These are phyloP conservation scores for Cercospora sesami DNA, from an alignment of 2,329 filamentous ascomycete species.

Conservation along the genomic window DNA sequence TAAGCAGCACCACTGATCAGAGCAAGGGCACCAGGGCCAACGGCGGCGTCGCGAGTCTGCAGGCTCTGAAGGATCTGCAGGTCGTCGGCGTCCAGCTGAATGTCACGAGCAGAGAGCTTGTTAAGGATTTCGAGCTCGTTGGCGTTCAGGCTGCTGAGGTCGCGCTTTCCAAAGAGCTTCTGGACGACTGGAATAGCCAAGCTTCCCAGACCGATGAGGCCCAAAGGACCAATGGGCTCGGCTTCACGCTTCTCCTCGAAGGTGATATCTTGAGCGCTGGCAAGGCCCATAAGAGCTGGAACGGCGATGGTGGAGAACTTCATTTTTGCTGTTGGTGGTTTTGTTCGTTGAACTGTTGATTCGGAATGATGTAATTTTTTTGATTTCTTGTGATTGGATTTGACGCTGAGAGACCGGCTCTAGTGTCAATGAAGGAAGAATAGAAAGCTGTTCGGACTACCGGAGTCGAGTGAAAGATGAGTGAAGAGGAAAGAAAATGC, in stretches of 20 bases:
- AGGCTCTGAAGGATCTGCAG: not conserved
- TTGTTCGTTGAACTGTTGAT: not conserved
- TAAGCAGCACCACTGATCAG: not conserved
- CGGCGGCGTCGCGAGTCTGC: not conserved
- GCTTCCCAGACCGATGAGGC: not conserved
- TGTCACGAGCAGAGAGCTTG: not conserved
- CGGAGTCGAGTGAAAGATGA: constrained; percentile 1
- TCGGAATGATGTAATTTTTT: not conserved
- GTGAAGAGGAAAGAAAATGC: not conserved
- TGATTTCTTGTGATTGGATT: not conserved
- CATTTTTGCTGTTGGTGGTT: constrained; percentile 3
- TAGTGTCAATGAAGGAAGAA: constrained; percentile 1
- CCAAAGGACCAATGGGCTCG: not conserved
- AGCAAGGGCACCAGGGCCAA: not conserved
- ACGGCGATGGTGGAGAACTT: not conserved
- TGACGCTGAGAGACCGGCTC: constrained; percentile 6
- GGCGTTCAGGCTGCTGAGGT: not conserved
- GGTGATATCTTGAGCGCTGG: not conserved
- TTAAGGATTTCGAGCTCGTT: too few relatives aligned
- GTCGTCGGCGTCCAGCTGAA: not conserved
- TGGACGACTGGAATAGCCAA: not conserved
- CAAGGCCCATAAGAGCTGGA: not conserved
- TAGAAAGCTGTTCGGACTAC: constrained; percentile 4
- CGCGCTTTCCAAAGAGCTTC: not conserved
- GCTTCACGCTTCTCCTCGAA: not conserved